Evolutionary conservation across 768 basidiomycete species (phyloP).

Genomic region (Phaeolepiota aurea): DNA sequence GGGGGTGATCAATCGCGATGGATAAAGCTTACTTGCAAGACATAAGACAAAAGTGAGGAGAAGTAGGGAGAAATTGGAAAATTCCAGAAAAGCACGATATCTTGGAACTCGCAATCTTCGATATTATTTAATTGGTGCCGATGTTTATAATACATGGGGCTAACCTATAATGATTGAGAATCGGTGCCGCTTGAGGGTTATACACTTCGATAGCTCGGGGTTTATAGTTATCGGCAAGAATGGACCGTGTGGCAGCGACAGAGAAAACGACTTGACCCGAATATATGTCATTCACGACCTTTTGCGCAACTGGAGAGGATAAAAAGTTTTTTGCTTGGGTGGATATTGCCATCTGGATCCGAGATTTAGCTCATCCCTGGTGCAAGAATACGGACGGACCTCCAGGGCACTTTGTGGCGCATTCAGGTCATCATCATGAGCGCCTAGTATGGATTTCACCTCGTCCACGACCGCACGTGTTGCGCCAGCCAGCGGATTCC

Average conservation of each 20-base stretch:
- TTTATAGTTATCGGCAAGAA: constrained; percentile 90
- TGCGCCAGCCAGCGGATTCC: constrained; percentile 82
- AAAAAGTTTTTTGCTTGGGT: constrained; percentile 81
- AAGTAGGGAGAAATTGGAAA: constrained; percentile 66
- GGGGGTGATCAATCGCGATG: constrained; percentile 1
- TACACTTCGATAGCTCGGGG: constrained; percentile 67
- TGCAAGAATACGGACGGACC: constrained; percentile 30
- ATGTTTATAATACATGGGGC: constrained; percentile 1
- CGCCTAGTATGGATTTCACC: constrained; percentile 50
- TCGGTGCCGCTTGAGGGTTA: constrained; percentile 54
- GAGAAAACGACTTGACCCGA: constrained; percentile 70
- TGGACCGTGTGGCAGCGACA: constrained; percentile 51
- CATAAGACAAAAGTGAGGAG: constrained; percentile 66
- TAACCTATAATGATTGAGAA: constrained; percentile 80
- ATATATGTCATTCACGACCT: constrained; percentile 83
- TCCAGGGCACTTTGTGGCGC: constrained; percentile 80
- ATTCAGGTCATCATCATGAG: constrained; percentile 52
- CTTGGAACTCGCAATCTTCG: constrained; percentile 70
- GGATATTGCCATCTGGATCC: constrained; percentile 73
- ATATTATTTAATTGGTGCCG: constrained; percentile 3
- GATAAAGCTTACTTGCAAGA: constrained; percentile 50
- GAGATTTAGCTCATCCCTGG: not conserved
- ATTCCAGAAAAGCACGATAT: constrained; percentile 72
- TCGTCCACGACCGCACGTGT: constrained; percentile 56
- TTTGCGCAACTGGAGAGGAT: constrained; percentile 76